These are phyloP conservation scores for Chenopodium berlandieri DNA, from an alignment of 148 eudicot species.

Conservation along the genomic window DNA sequence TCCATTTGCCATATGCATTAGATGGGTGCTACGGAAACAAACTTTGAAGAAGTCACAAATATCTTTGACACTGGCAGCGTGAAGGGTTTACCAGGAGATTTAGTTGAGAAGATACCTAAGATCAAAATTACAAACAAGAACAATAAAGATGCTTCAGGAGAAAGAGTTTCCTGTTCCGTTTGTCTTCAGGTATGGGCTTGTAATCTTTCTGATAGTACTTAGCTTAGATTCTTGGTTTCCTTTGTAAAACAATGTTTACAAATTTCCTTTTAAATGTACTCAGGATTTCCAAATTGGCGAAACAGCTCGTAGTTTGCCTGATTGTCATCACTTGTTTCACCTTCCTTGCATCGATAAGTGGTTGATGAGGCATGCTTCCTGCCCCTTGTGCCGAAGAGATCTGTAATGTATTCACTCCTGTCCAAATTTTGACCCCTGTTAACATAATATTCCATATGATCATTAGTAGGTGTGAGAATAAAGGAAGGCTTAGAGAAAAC, in stretches of 20 bases:
- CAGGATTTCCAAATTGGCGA: conserved; percentile 95
- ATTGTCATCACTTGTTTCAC: conserved; percentile 92
- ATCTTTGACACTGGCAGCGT: conserved; percentile 76
- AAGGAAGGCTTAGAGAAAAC: too few relatives aligned
- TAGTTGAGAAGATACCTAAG: conserved; percentile 83
- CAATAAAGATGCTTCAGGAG: conserved; percentile 74
- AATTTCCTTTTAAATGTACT: not conserved
- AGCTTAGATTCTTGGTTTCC: not conserved
- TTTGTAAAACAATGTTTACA: not conserved
- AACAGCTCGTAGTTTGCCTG: conserved; percentile 78
- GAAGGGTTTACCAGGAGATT: conserved; percentile 79
- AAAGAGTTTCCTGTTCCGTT: conserved; percentile 81
- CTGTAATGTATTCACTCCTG: conserved; percentile 45
- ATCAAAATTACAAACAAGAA: conserved; percentile 63
- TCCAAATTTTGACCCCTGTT: conserved; percentile 37
- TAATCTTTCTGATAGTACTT: not conserved
- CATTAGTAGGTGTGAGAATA: not conserved
- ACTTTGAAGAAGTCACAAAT: conserved; percentile 70
- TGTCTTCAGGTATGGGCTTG: conserved; percentile 74
- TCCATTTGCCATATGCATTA: conserved; percentile 18
- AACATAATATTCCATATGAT: not conserved
- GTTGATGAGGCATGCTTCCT: conserved; percentile 87
- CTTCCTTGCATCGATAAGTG: conserved; percentile 96
- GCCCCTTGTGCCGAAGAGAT: conserved; percentile 95
- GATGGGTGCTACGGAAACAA: conserved; percentile 95